Evolutionary conservation across 2,329 filamentous ascomycete species (phyloP).

Genomic region (Talaromyces sp.): DNA sequence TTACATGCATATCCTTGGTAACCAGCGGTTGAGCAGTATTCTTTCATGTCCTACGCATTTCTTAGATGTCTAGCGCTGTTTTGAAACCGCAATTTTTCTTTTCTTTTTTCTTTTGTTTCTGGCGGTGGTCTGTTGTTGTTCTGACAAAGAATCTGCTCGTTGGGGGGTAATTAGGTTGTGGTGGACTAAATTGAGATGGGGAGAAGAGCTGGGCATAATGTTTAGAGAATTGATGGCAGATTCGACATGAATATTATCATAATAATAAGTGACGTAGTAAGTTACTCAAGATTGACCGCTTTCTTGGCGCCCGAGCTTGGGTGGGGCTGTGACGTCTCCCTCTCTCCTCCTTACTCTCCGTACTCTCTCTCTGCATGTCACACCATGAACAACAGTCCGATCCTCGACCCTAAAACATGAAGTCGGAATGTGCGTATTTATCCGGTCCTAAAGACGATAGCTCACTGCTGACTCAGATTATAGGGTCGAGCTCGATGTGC

Average conservation of each 20-base stretch:
- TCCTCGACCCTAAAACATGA: neutral
- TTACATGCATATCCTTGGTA: neutral
- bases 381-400: neutral
- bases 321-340: neutral
- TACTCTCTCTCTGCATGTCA: neutral
- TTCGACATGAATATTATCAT: neutral
- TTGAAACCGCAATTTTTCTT: neutral
- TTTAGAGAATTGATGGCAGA: neutral
- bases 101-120: neutral
- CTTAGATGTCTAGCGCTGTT: neutral
- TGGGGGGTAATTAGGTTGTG: neutral
- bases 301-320: neutral
- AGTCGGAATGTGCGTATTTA: neutral
- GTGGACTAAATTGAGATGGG: neutral
- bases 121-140: neutral
- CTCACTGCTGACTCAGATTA: neutral
- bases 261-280: neutral
- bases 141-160: neutral
- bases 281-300: neutral
- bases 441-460: neutral
- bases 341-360: neutral
- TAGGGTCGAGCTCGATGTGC: slow-evolving; percentile 40
- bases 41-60: neutral
- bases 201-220: neutral
- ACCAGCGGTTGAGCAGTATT: neutral